Conservation (phyloP, 768 basidiomycete genomes). For the Trametes meyenii region DNA sequence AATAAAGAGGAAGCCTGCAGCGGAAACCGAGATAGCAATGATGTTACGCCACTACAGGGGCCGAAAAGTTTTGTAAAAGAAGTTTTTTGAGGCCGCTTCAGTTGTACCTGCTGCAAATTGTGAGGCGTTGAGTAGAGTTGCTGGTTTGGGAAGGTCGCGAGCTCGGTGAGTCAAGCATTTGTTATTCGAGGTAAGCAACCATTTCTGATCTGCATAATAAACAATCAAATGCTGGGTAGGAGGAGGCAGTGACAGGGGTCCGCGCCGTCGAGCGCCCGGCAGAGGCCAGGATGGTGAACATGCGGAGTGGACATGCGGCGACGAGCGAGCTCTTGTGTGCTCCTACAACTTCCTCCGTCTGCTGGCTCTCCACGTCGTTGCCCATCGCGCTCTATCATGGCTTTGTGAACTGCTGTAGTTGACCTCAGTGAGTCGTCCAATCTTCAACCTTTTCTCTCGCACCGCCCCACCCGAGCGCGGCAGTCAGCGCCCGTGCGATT, state of each 20-base stretch:
- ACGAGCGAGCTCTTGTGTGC: conserved; percentile 16
- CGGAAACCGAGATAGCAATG: too few species aligned
- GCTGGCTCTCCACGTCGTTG: conserved; percentile 4
- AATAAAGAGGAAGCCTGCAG: too few species aligned
- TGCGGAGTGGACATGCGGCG: conserved; percentile 22
- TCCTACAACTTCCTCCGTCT: conserved; percentile 10
- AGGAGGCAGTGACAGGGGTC: conserved; percentile 13
- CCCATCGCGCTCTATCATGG: conserved; percentile 18
- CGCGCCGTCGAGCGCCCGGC: not conserved
- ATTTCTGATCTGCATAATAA: too few species aligned
- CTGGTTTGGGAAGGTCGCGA: not conserved
- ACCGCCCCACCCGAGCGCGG: conserved; percentile 19
- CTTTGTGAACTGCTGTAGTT: conserved; percentile 15
- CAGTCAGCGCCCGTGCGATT: not conserved
- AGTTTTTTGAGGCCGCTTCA: too few species aligned
- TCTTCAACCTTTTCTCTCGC: not conserved
- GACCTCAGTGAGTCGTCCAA: conserved; percentile 14
- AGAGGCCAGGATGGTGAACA: conserved; percentile 14
- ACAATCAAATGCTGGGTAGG: not conserved
- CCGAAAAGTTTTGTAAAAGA: too few species aligned
- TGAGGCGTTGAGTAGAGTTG: not conserved
- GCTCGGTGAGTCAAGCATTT: too few species aligned
- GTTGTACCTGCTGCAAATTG: too few species aligned
- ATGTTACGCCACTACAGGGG: too few species aligned
- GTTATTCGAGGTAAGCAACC: too few species aligned